Evolutionary conservation across 306 rosid genomes (phyloP).

Genomic region (Castanea sativa): DNA sequence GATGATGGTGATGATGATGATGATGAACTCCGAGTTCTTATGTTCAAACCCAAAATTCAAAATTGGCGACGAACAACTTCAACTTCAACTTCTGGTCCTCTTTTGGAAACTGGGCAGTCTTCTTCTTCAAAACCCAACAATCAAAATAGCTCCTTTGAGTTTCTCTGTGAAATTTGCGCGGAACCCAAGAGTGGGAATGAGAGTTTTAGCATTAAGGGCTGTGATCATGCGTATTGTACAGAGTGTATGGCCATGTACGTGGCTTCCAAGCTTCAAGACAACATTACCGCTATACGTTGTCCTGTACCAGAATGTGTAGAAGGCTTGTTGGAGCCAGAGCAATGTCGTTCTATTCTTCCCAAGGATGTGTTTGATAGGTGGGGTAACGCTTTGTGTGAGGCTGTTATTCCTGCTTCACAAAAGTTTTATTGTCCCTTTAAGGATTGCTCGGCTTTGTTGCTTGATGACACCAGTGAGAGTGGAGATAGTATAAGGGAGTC

Average conservation of each 20-base stretch:
- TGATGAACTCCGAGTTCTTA: too few species aligned
- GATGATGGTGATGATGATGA: too few species aligned
- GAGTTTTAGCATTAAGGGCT: constrained; percentile 20
- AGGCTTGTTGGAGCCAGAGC: constrained; percentile 25
- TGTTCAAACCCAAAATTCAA: too few species aligned
- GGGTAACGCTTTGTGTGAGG: constrained; percentile 42
- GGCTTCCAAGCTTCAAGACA: constrained; percentile 24
- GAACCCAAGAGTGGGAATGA: constrained; percentile 22
- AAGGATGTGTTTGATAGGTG: constrained; percentile 31
- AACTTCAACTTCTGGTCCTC: too few species aligned
- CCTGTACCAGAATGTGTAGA: constrained; percentile 31
- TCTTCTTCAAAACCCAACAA: too few species aligned
- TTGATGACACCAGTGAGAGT: constrained; percentile 22
- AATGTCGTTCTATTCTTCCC: constrained; percentile 26
- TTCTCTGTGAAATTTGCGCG: constrained; percentile 37
- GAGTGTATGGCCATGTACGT: constrained; percentile 30
- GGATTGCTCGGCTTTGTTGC: constrained; percentile 39
- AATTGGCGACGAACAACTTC: too few species aligned
- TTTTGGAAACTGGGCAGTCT: too few species aligned
- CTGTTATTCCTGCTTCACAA: constrained; percentile 11
- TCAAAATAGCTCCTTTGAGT: neutral
- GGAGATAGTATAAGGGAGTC: neutral
- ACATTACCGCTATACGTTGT: constrained; percentile 24
- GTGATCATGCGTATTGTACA: constrained; percentile 26
- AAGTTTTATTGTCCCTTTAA: constrained; percentile 42